Evolutionary conservation across 2,329 filamentous ascomycete genomes (phyloP).

Genomic region (Fusarium chlamydosporum): DNA sequence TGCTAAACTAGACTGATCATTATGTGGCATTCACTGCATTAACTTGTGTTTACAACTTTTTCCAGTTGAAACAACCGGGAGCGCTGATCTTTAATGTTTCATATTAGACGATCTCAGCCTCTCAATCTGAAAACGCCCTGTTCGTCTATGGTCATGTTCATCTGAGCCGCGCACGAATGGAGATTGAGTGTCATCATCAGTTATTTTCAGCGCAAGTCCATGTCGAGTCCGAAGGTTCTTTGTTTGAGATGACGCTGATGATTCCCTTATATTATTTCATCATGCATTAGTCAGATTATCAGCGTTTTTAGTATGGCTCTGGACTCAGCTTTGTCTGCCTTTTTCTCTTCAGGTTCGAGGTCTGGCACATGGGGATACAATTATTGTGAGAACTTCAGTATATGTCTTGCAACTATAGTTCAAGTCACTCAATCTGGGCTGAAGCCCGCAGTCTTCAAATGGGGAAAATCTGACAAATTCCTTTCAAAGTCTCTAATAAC

Average conservation of each 20-base stretch:
- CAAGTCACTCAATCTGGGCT: neutral
- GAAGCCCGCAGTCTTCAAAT: neutral
- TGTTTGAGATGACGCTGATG: neutral
- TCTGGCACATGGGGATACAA: neutral
- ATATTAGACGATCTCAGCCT: constrained; percentile 1
- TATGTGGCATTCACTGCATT: neutral
- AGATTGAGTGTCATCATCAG: neutral
- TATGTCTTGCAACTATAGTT: neutral
- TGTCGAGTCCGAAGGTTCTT: neutral
- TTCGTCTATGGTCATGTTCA: constrained; percentile 9
- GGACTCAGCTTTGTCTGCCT: neutral
- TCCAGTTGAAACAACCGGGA: neutral
- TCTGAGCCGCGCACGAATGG: neutral
- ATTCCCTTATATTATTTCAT: neutral
- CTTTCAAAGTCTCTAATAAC: neutral
- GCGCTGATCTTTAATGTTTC: neutral
- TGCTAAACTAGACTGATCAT: constrained; percentile 8
- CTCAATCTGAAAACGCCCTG: neutral
- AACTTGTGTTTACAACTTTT: neutral
- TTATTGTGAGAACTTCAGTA: neutral
- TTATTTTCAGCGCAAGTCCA: neutral
- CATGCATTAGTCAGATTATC: no score
- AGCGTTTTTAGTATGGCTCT: neutral
- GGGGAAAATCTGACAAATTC: neutral
- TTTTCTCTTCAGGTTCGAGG: neutral